Conservation (phyloP, 768 basidiomycete genomes). For the Boletus tylopilopsis region DNA sequence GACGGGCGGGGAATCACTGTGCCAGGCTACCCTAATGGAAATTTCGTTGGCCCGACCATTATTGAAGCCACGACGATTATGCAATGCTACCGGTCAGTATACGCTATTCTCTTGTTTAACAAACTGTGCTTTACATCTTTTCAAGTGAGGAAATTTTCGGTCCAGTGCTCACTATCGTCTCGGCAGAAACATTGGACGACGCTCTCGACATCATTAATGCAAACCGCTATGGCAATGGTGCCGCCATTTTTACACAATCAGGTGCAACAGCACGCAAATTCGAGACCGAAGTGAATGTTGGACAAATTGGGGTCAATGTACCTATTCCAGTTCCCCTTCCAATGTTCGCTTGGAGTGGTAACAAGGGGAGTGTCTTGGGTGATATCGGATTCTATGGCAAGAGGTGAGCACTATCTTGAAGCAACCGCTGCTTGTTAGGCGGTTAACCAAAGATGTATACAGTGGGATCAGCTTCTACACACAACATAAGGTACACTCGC, state of each 20-base stretch:
- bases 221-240: conserved; percentile 91
- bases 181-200: conserved; percentile 82
- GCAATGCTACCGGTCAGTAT: conserved; percentile 78
- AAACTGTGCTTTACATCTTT: background rate
- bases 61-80: conserved; percentile 79
- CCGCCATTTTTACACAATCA: conserved; percentile 94
- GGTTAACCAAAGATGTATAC: conserved; percentile 3
- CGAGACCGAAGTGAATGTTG: conserved; percentile 82
- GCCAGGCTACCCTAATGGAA: conserved; percentile 77
- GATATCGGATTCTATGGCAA: conserved; percentile 92
- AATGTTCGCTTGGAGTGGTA: conserved; percentile 97
- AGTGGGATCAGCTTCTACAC: conserved; percentile 96
- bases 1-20: conserved; percentile 77
- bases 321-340: conserved; percentile 90
- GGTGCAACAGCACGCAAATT: conserved; percentile 95
- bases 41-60: conserved; percentile 93
- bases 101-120: background rate
- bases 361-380: conserved; percentile 82
- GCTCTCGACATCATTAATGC: conserved; percentile 86
- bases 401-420: conserved; percentile 41
- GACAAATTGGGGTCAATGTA: conserved; percentile 92
- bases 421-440: background rate
- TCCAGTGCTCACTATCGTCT: conserved; percentile 76
- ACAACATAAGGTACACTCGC: conserved; percentile 71
- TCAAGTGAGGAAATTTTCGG: conserved; percentile 92